phyloP scores from a whole-genome alignment of 78 protist species.

The Dictyostelium brefeldianum region DNA sequence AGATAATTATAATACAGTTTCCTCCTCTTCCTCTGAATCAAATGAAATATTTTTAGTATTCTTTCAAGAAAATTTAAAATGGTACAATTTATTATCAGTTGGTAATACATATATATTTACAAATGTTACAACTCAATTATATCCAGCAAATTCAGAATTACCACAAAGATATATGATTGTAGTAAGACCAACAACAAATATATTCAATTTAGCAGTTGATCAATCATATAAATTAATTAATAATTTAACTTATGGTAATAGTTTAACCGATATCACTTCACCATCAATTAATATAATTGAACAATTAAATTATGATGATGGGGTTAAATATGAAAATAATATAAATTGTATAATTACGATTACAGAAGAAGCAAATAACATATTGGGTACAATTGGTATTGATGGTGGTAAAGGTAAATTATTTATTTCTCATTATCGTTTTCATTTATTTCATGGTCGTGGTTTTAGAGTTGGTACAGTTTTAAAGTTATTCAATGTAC shows the following conservation, averaged over 20 bases:
- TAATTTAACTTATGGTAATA: neutral
- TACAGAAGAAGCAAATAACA: slow-evolving; percentile 20
- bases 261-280: no score
- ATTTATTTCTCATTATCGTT: slow-evolving; percentile 41
- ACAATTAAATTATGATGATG: neutral
- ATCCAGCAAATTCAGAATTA: neutral
- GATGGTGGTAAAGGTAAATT: slow-evolving; percentile 9
- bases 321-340: neutral
- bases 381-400: neutral
- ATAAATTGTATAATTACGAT: slow-evolving; percentile 15
- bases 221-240: neutral
- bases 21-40: neutral
- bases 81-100: slow-evolving; percentile 21
- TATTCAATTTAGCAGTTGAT: neutral
- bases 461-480: slow-evolving; percentile 52
- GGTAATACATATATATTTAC: slow-evolving; percentile 20
- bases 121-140: neutral
- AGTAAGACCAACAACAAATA: neutral
- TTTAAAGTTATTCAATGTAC: slow-evolving; percentile 31
- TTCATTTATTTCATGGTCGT: slow-evolving; percentile 36
- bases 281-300: neutral
- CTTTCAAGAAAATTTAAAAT: slow-evolving; percentile 23
- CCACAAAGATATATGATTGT: neutral
- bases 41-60: slow-evolving; percentile 31
- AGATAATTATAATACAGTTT: neutral